Evolutionary conservation across 208 protist species (phyloP).

Genomic region (Herpetomonas samuelpessoai): DNA sequence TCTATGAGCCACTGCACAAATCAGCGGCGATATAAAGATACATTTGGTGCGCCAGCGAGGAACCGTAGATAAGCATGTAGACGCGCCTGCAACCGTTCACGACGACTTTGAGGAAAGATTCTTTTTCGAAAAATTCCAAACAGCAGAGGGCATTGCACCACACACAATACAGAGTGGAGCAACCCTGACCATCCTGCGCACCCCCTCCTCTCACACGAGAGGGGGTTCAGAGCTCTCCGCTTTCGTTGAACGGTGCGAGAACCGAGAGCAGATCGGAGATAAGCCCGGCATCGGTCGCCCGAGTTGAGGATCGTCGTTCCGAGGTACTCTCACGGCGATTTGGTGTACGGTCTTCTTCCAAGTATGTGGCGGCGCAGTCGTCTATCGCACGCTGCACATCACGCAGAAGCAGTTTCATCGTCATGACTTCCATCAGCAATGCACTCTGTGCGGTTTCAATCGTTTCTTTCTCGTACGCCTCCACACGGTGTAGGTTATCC

Average conservation of each 20-base stretch:
- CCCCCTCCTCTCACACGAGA: no score
- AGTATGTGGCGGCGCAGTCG: constrained; percentile 1
- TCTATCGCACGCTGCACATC: constrained; percentile 27
- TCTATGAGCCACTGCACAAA: no score
- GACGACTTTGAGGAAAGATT: no score
- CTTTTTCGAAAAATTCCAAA: no score
- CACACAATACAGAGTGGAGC: no score
- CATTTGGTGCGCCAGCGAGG: no score
- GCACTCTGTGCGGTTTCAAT: constrained; percentile 51
- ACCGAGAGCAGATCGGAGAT: background rate
- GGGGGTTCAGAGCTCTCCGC: no score
- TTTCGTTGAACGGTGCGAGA: background rate
- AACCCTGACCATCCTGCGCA: no score
- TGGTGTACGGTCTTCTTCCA: background rate
- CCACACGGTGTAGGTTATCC: constrained; percentile 46
- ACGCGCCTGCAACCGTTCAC: no score
- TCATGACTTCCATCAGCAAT: constrained; percentile 48
- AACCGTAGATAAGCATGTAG: no score
- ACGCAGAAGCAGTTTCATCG: constrained; percentile 46
- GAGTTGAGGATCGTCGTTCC: constrained; percentile 21
- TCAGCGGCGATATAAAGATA: no score
- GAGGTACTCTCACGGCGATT: constrained; percentile 11
- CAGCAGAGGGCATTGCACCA: no score
- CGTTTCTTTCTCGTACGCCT: constrained; percentile 66
- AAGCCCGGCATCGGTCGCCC: constrained; percentile 15